Evolutionary conservation across 2,329 filamentous ascomycete species (phyloP), one percentile per base, ranked within the genome.

Genomic region (Hypoxylon sp.): DNA sequence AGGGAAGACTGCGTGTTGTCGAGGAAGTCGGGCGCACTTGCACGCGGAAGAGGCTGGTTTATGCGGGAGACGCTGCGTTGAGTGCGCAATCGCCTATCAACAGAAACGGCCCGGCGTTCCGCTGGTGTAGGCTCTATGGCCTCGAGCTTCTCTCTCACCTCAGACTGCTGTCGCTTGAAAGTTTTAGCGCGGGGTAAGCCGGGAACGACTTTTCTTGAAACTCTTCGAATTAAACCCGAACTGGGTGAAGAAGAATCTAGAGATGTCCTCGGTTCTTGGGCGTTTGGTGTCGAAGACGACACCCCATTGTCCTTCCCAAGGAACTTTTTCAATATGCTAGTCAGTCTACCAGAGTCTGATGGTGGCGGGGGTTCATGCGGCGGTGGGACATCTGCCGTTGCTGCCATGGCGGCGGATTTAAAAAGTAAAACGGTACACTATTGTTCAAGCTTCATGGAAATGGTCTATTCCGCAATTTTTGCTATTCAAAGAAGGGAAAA

Each of bases 161-260:
- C 94, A 29, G 93, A 95, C 77, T 92, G 88, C 79, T 95, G 93
- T 74, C 94, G 88, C 80, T 90, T 92, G 81, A 97, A 94, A 0
- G 93, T 97, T 74, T 91, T 88, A 3, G 90, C 84, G 53, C 93
- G 88, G 42, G 94, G 93, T 39, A 97, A 82, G 14, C 91, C 91
- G 17, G 94, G 91, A 14, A 94, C 89, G n/a, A 94, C 92, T 75
- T 86, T 89, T 72, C 88, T 81, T 31, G 83, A 83, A 66, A 81
- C 78, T 67, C 83, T 83, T 59, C 82, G 81, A 22, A 81, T 79
- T 51, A 83, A 65, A 47, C 79, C 80, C 22, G 78, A 75, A 42
- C 57, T 66, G 11, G 71, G 64, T 14, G 72, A 74, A 17, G 72
- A 74, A 26, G 72, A 67, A 31, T 73, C 71, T 52, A 73, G 65